Evolutionary conservation across 164 flowering plant species (phyloP), one percentile per base, ranked within the genome.

Genomic region (Warburgia ugandensis): DNA sequence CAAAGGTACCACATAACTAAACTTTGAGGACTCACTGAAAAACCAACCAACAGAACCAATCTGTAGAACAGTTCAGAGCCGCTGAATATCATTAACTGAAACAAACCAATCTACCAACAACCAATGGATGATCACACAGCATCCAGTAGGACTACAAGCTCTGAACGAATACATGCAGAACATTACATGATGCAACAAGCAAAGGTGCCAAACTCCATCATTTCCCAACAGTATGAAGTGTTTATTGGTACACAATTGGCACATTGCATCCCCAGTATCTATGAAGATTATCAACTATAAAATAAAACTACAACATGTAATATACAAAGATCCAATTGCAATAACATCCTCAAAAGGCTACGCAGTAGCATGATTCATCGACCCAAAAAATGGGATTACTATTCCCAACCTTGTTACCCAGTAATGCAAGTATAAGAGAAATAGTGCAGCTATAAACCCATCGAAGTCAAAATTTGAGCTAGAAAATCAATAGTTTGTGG

Each of bases 331-430:
- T 28, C 29, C 43, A 47, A 38, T 31, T 30, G 47, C n/a, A 20
- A 20, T 14, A 54, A n/a, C n/a, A n/a, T n/a, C n/a, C n/a, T n/a
- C n/a, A n/a, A n/a, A n/a, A n/a, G n/a, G n/a, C n/a, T n/a, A n/a
- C n/a, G n/a, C n/a, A 47, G 54, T 38, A 35, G 31, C 54, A 32
- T 27, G 17, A 14, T 45, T 33, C 56, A 59, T 32, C 64, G 60
- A 65, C 32, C 43, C 35, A 54, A 44, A 12, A 37, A 31, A 54
- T 52, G 45, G 44, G 50, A 45, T 60, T 55, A 60, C 45, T 58
- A 55, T 65, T 49, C 41, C 69, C 60, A 55, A 50, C 52, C 58
- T 50, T 51, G 50, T 37, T 31, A 48, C 48, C 29, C 36, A 64
- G 43, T 31, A 50, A 20, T 37, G 29, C 39, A 58, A 43, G 20